Base-by-base conservation (phyloP, 2,329 filamentous ascomycete genomes). In the Cercospora sojina region DNA sequence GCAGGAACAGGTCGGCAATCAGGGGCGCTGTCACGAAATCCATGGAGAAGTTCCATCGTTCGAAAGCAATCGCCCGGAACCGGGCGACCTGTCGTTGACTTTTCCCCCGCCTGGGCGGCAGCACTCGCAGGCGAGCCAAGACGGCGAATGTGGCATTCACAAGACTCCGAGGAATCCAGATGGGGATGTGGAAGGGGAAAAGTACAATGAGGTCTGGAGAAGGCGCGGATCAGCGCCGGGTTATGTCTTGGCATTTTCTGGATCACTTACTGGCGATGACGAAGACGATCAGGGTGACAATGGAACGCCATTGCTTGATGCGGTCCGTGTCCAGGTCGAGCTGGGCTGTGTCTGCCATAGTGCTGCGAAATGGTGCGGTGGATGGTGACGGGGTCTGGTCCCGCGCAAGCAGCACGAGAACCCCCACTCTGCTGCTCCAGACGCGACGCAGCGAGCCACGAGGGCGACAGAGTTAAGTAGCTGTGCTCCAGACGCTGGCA, bases 21-120 rank as follows among this genome's bases (percentile, higher is more conserved):
- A 92, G 77, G 0, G 90, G 90, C 1, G 88, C 88, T 0, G 90
- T 92, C 43, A 91, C 80, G 68, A 91, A 88, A 75, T 91, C 90
- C 79, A 92, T 80, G 5, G 88, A 88, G 43, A 91, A 86, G 3
- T 79, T 74, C 43, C 88, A 76, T 18, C 81, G 80, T 20, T 49
- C 32, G 16, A 60, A 35, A 1, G 55, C 20, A 31, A 38, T 53
- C 27, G 60, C 29, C 2, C 25, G 16, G 23, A 57, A 20, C 38
- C 23, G 58, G 43, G 31, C 13, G 47, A 60, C 57, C 12, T 16
- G 63, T 29, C 63, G 63, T 9, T 41, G 16, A 6, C 57, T 23
- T 2, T n/a, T 27, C 27, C 8, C 6, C 35, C 20, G 41, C 64
- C 81, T 79, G 3, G 53, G 27, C 10, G 83, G 71, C 59, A 88